These are phyloP conservation scores for Venturiaceae sp. DNA, from an alignment of 2,329 filamentous ascomycete species.

Conservation along the genomic window DNA sequence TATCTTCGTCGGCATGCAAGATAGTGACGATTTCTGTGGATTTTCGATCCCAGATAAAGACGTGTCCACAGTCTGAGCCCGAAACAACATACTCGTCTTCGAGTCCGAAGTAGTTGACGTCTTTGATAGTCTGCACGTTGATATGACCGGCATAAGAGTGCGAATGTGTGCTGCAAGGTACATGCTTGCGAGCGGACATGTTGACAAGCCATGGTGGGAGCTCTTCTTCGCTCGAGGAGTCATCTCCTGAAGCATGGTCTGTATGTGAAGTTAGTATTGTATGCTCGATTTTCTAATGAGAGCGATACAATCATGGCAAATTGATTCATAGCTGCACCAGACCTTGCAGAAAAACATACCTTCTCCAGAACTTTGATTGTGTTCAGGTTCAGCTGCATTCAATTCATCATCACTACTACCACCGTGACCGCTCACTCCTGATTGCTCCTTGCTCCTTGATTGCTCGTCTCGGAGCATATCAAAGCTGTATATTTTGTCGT, in stretches of 20 bases:
- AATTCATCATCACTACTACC: not conserved
- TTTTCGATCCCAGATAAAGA: conserved; percentile 62
- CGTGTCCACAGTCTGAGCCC: conserved; percentile 55
- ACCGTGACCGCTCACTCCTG: not conserved
- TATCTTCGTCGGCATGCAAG: conserved; percentile 55
- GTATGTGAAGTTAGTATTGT: not conserved
- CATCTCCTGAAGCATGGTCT: conserved; percentile 5
- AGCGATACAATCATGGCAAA: no score
- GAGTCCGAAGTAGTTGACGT: conserved; percentile 58
- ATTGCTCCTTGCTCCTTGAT: not conserved
- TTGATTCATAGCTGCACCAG: not conserved
- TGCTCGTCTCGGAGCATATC: conserved; percentile 49
- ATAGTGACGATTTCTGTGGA: conserved; percentile 53
- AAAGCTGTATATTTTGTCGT: conserved; percentile 57
- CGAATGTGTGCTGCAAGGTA: conserved; percentile 47
- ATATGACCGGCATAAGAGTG: conserved; percentile 54
- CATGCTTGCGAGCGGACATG: conserved; percentile 37
- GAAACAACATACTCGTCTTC: conserved; percentile 60
- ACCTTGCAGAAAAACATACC: not conserved
- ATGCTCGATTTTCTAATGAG: not conserved
- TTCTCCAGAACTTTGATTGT: not conserved
- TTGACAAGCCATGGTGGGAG: conserved; percentile 6
- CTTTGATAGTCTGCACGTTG: conserved; percentile 58
- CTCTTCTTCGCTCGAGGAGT: conserved; percentile 18
- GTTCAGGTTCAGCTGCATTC: not conserved